Evolutionary conservation across 2,329 filamentous ascomycete species (phyloP).

Genomic region (Teratosphaeria destructans): DNA sequence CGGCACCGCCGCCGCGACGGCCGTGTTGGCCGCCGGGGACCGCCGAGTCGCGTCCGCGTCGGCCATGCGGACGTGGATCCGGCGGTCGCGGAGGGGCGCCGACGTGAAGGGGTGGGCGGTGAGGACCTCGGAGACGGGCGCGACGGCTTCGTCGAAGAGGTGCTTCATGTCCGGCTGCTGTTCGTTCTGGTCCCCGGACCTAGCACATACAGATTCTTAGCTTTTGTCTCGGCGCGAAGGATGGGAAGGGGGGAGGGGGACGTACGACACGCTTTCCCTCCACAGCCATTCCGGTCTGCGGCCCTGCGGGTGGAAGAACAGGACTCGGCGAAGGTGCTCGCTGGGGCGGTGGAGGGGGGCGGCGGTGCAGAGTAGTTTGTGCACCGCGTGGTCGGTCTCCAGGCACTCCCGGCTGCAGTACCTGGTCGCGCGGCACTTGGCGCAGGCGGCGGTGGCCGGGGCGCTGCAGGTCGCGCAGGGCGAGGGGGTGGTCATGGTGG

Average conservation of each 20-base stretch:
- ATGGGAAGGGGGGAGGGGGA: neutral
- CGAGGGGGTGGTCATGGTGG: neutral
- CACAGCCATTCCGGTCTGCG: neutral
- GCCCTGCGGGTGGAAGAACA: neutral
- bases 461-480: neutral
- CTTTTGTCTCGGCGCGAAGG: neutral
- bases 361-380: neutral
- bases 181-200: too few relatives aligned
- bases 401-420: neutral
- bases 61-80: neutral
- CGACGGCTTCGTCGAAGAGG: neutral
- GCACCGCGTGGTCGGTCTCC: neutral
- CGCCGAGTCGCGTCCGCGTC: neutral
- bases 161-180: neutral
- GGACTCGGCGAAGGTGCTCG: neutral
- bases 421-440: neutral
- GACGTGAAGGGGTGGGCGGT: neutral
- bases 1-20: neutral
- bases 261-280: neutral
- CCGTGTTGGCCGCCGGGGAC: neutral
- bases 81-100: neutral
- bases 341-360: neutral
- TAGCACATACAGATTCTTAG: too few relatives aligned
- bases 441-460: neutral
- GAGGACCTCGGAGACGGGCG: neutral